Evolutionary conservation across 495 filamentous ascomycete species (phyloP), one percentile per base, ranked within the genome.

Genomic region (Bacidia rubella): DNA sequence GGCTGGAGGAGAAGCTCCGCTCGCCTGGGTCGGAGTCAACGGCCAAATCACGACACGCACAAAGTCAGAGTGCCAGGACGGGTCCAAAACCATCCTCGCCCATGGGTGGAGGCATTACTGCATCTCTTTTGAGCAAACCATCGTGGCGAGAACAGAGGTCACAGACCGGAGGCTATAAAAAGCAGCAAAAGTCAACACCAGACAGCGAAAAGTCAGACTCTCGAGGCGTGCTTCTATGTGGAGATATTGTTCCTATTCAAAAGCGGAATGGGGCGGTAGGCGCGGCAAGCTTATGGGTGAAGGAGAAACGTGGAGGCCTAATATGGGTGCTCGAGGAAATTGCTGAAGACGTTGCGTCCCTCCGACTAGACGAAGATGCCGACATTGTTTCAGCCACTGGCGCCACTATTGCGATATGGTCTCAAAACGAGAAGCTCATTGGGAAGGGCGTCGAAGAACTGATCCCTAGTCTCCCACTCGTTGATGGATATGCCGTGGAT

Each of bases 271-370:
- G 93, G 7, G 76, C 82, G 17, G 88, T 81, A 0, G 92, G 93
- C 1, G 85, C 90, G 32, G 92, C 92, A 32, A 96, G 88, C 63
- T 70, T 98, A 26, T 98, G 92, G 92, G 92, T 97, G 0, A 97
- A 96, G 70, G 92, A 98, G 66, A 98, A 98, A 64, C 77, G 79
- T 41, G 86, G 88, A 43, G 88, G 90, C 5, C 65, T 98, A 46
- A 96, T 98, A 49, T 98, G 92, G 92, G 92, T 98, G 15, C 63
- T 98, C 3, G 92, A 98, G 67, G 92, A 98, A 66, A 96, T 98
- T 49, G 87, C 87, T 50, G 92, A 98, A 70, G 89, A 98, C 62
- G 80, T 90, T 32, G 88, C 85, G 24, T 74, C 74, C 51, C 59
- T 98, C 10, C 74, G 64, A 23, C 74, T 88, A 22, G 87, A 90